A percentile compares a stretch with the other conserved stretches of the same genome.
phyloP scores from a whole-genome alignment of 768 basidiomycete genomes.

The Tubosaeta sp. region DNA sequence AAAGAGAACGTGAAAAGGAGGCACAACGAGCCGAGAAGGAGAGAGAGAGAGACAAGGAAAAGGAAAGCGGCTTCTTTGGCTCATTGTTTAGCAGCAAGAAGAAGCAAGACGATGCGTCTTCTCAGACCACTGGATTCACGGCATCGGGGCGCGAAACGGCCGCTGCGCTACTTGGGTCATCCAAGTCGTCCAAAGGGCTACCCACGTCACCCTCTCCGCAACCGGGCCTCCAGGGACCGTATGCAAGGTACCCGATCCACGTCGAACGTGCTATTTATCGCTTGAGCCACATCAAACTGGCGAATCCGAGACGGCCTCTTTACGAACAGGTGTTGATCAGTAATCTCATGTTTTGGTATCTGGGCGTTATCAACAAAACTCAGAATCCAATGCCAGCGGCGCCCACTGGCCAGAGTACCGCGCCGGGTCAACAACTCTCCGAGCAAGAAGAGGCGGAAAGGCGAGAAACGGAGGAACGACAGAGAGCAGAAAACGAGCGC shows the following conservation, averaged over 20 bases:
- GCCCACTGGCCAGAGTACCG: slow-evolving; percentile 29
- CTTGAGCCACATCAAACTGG: slow-evolving; percentile 96
- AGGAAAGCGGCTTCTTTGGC: slow-evolving; percentile 84
- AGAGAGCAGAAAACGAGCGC: slow-evolving; percentile 38
- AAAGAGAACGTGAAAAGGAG: slow-evolving; percentile 47
- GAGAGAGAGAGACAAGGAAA: slow-evolving; percentile 39
- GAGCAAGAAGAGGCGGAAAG: slow-evolving; percentile 36
- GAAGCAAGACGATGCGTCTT: slow-evolving; percentile 72
- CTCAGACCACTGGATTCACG: slow-evolving; percentile 31
- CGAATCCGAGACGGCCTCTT: slow-evolving; percentile 91
- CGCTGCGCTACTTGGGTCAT: slow-evolving; percentile 77
- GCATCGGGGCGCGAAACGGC: slow-evolving; percentile 81
- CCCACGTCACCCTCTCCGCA: slow-evolving; percentile 59
- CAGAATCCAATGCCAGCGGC: slow-evolving; percentile 44
- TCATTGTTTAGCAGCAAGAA: slow-evolving; percentile 85
- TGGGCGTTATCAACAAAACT: slow-evolving; percentile 94
- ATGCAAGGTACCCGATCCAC: slow-evolving; percentile 92
- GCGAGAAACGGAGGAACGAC: slow-evolving; percentile 39
- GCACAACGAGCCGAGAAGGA: slow-evolving; percentile 46
- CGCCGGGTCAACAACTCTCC: slow-evolving; percentile 27
- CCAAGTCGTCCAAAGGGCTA: slow-evolving; percentile 71
- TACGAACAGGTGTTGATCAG: slow-evolving; percentile 96
- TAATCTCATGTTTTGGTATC: slow-evolving; percentile 99
- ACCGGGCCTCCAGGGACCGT: slow-evolving; percentile 37
- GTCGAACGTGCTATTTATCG: slow-evolving; percentile 98